Conservation (phyloP, 805 yeast genomes). For the Tetrapisispora nanseiensis region DNA sequence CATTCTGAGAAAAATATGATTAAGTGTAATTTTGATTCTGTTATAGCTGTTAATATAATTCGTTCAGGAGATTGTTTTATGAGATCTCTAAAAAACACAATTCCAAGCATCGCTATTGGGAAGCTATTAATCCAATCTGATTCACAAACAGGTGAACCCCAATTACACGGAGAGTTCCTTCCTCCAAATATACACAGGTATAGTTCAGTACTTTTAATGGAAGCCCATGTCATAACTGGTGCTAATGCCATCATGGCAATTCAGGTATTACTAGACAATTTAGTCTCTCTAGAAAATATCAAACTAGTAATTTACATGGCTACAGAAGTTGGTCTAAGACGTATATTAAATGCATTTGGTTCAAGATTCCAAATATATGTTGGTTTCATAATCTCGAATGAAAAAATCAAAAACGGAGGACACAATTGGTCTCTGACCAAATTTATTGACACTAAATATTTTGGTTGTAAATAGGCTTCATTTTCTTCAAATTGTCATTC, state of each 20-base stretch:
- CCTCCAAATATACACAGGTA: slow-evolving; percentile 36
- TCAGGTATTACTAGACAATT: slow-evolving; percentile 77
- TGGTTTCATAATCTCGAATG: slow-evolving; percentile 49
- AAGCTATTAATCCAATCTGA: slow-evolving; percentile 83
- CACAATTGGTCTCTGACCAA: slow-evolving; percentile 52
- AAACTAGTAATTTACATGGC: slow-evolving; percentile 62
- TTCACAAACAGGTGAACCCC: slow-evolving; percentile 87
- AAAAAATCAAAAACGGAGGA: slow-evolving; percentile 36
- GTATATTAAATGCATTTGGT: slow-evolving; percentile 69
- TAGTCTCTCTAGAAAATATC: slow-evolving; percentile 50
- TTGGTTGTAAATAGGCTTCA: slow-evolving; percentile 38
- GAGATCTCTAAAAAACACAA: slow-evolving; percentile 61
- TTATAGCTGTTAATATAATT: slow-evolving; percentile 69
- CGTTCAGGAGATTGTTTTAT: slow-evolving; percentile 92
- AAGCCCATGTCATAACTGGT: slow-evolving; percentile 84
- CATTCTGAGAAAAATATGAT: slow-evolving; percentile 18
- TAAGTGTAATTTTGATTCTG: slow-evolving; percentile 33
- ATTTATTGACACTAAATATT: slow-evolving; percentile 67
- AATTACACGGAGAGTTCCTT: slow-evolving; percentile 68
- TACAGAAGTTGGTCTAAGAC: slow-evolving; percentile 66
- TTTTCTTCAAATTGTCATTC: background rate
- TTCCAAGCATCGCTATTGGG: slow-evolving; percentile 74
- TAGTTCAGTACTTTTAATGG: slow-evolving; percentile 55
- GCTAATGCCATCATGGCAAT: slow-evolving; percentile 93
- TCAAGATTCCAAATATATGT: slow-evolving; percentile 51